phyloP scores from a whole-genome alignment of 2,329 filamentous ascomycete genomes.

The Lecanosticta acicola region DNA sequence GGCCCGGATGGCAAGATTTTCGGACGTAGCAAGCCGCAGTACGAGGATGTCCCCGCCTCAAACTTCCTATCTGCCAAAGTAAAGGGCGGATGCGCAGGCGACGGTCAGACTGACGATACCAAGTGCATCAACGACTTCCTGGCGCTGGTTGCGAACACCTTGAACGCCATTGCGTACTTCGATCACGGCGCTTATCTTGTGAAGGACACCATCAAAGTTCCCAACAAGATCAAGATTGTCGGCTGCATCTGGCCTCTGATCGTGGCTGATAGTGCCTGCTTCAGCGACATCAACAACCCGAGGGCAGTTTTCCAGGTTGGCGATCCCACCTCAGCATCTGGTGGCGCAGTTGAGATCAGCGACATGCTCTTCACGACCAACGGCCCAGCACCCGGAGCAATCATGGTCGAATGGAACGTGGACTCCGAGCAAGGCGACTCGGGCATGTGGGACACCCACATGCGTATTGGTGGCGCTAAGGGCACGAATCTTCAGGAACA shows the following conservation, averaged over 20 bases:
- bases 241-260: slow-evolving; percentile 90
- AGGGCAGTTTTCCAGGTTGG: slow-evolving; percentile 83
- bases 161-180: slow-evolving; percentile 56
- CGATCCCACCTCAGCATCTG: slow-evolving; percentile 57
- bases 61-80: slow-evolving; percentile 75
- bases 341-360: slow-evolving; percentile 76
- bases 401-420: slow-evolving; percentile 89
- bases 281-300: slow-evolving; percentile 69
- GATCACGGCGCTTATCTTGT: slow-evolving; percentile 60
- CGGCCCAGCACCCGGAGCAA: slow-evolving; percentile 77
- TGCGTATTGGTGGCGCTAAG: slow-evolving; percentile 80
- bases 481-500: slow-evolving; percentile 70
- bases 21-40: slow-evolving; percentile 84
- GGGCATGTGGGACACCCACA: slow-evolving; percentile 93
- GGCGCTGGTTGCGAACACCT: slow-evolving; percentile 54
- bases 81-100: slow-evolving; percentile 83
- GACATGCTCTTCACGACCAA: slow-evolving; percentile 81
- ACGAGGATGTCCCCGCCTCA: slow-evolving; percentile 60
- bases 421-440: slow-evolving; percentile 61
- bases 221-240: slow-evolving; percentile 66
- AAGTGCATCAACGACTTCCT: slow-evolving; percentile 74
- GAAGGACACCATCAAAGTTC: slow-evolving; percentile 55
- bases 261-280: slow-evolving; percentile 70
- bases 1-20: slow-evolving; percentile 63
- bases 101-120: slow-evolving; percentile 83